Evolutionary conservation across 805 yeast species (phyloP), one percentile per base, ranked within the genome.

Genomic region (Ascoidea rubescens): DNA sequence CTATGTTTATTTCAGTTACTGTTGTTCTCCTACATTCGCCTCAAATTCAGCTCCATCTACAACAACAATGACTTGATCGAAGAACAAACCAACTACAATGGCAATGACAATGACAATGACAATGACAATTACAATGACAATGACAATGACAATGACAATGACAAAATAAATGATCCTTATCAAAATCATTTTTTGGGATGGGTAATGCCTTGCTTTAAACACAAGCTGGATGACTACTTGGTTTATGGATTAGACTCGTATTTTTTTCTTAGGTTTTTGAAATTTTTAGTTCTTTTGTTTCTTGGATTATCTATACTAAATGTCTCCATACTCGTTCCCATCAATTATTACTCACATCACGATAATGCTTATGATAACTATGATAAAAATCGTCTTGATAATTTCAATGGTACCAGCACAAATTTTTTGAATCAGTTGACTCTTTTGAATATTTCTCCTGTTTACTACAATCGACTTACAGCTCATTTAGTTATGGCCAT

Each of bases 361-460:
- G 59, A 58, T 21, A 53, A 45, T 37, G 21, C 48, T n/a, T 43
- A 31, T 28, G 43, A 32, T 33, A 45, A 5, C 59, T 14, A 63
- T 64, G 2, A 4, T 87, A 89, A 0, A n/a, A n/a, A n/a, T n/a
- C n/a, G n/a, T n/a, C n/a, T n/a, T n/a, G n/a, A n/a, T n/a, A n/a
- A n/a, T n/a, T n/a, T n/a, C n/a, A n/a, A n/a, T n/a, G n/a, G n/a
- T n/a, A n/a, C n/a, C n/a, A n/a, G n/a, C n/a, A n/a, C n/a, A n/a
- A n/a, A n/a, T n/a, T n/a, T n/a, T n/a, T 66, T 89, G 49, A 96
- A 88, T 59, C 69, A 66, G 49, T 68, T 87, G 5, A 84, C 95
- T 17, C 75, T 86, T 63, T 79, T 93, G 3, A 84, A 85, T 59
- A 73, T 87, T 4, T 74, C 87, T 0, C 70, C 74, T 5, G 58